Evolutionary conservation across 2,329 filamentous ascomycete genomes (phyloP), one percentile per base, ranked within the genome.

Genomic region (Trichoderma gracile): DNA sequence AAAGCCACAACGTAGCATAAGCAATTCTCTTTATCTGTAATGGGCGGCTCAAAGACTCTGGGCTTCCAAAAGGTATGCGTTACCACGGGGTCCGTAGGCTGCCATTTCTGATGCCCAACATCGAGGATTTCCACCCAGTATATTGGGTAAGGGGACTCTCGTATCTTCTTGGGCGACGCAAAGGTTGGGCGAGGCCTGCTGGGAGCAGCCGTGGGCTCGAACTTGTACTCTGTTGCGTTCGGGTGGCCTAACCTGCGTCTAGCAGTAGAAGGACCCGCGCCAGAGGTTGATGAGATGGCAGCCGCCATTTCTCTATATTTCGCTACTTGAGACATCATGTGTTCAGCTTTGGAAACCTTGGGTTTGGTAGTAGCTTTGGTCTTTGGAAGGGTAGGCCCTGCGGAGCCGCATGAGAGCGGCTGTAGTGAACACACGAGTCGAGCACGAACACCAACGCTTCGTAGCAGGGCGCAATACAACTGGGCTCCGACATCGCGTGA

Each of bases 41-140:
- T 84, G 0, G 95, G 92, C 0, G 95, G 95, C 72, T 99, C 95
- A 30, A 99, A 81, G 53, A 85, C 87, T 33, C 82, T 84, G 0
- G 92, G 86, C 66, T 90, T 93, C 73, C 88, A 91, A 62, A 96
- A 86, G 0, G 68, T 90, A 63, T 86, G 83, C 0, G 93, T 96
- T 2, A 95, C 92, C 0, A 97, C 77, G 0, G 93, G 87, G 73
- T 99, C 95, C 43, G 95, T 86, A 0, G 92, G 85, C 63, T 97
- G 86, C 95, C 95, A 99, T 79, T 92, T 96, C 73, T 97, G 91
- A 68, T 92, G 86, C 0, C 90, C 90, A 60, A 87, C 81, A 68
- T 97, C 93, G 68, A 97, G 91, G 3, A 92, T 89, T 77, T 99
- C 95, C 0, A 97, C 89, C 95, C 95, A 99, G 73, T 93, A 98